phyloP scores from a whole-genome alignment of 257 asterid species.

The Primulina tabacum region DNA sequence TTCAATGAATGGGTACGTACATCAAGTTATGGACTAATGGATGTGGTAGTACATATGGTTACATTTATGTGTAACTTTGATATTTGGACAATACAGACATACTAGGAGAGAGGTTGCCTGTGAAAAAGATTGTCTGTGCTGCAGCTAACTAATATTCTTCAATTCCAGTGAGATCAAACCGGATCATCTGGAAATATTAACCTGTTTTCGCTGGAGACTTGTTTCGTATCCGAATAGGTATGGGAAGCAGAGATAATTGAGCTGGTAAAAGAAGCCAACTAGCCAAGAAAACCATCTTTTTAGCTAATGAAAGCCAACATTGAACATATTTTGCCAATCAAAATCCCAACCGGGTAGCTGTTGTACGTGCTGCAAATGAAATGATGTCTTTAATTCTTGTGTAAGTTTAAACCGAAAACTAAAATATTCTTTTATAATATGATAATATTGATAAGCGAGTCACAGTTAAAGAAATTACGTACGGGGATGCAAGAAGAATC shows the following conservation, averaged over 20 bases:
- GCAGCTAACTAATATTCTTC: conserved; percentile 11
- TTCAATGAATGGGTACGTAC: conserved; percentile 18
- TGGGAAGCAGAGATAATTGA: neutral
- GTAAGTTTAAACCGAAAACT: neutral
- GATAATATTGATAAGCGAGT: neutral
- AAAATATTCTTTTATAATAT: too few relatives aligned
- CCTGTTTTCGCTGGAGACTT: too few relatives aligned
- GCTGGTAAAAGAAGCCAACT: conserved; percentile 12
- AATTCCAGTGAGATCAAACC: neutral
- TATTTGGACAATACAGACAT: conserved; percentile 15
- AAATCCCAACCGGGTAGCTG: conserved; percentile 49
- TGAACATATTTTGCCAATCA: conserved; percentile 52
- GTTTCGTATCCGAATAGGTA: neutral
- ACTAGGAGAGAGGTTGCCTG: conserved; percentile 3
- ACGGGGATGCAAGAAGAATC: conserved; percentile 45
- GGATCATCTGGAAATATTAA: neutral
- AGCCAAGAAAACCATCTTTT: conserved; percentile 19
- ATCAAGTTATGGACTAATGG: conserved; percentile 25
- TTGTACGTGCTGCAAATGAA: conserved; percentile 52
- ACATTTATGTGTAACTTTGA: conserved; percentile 17
- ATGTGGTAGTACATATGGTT: conserved; percentile 21
- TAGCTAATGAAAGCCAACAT: conserved; percentile 42
- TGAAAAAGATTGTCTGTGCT: conserved; percentile 25
- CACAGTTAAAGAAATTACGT: conserved; percentile 30
- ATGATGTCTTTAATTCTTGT: neutral